A percentile compares a stretch with the other conserved stretches of the same genome.
phyloP scores from a whole-genome alignment of 2,329 filamentous ascomycete genomes.

The Trichoderma cornu-damae region DNA sequence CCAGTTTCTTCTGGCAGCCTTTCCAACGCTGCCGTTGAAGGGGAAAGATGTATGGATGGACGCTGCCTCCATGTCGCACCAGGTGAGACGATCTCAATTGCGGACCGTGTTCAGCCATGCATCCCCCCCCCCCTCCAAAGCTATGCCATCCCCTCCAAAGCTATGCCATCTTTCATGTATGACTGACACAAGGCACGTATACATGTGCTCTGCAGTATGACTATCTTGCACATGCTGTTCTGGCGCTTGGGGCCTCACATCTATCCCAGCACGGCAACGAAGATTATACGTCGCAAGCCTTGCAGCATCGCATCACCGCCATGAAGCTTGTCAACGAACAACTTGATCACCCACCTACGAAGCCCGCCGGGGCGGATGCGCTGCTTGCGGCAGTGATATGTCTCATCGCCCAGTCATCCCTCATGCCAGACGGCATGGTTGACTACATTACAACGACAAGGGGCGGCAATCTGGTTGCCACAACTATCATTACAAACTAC shows the following conservation, averaged over 20 bases:
- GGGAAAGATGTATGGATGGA: slow-evolving; percentile 32
- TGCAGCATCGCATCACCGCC: slow-evolving; percentile 34
- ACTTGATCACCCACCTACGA: slow-evolving; percentile 26
- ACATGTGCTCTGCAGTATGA: slow-evolving; percentile 29
- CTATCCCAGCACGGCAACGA: slow-evolving; percentile 29
- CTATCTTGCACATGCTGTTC: slow-evolving; percentile 35
- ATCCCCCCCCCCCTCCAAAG: no score
- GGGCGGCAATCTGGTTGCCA: slow-evolving; percentile 27
- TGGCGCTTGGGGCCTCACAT: slow-evolving; percentile 37
- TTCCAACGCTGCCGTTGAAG: slow-evolving; percentile 34
- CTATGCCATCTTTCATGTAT: background rate
- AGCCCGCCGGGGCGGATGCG: slow-evolving; percentile 33
- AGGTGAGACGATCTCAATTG: slow-evolving; percentile 23
- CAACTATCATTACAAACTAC: slow-evolving; percentile 23
- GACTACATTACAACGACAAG: slow-evolving; percentile 36
- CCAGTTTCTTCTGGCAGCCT: slow-evolving; percentile 43
- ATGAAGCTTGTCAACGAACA: slow-evolving; percentile 35
- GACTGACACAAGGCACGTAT: background rate
- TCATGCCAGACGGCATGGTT: slow-evolving; percentile 36
- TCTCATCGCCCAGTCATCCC: slow-evolving; percentile 33
- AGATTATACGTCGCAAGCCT: slow-evolving; percentile 28
- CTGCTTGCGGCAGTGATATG: slow-evolving; percentile 34
- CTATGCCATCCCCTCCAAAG: background rate
- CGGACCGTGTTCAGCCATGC: background rate
- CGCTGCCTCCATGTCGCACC: slow-evolving; percentile 33